Evolutionary conservation across 305 asterid genomes (phyloP).

Genomic region (Solanum hybrid): DNA sequence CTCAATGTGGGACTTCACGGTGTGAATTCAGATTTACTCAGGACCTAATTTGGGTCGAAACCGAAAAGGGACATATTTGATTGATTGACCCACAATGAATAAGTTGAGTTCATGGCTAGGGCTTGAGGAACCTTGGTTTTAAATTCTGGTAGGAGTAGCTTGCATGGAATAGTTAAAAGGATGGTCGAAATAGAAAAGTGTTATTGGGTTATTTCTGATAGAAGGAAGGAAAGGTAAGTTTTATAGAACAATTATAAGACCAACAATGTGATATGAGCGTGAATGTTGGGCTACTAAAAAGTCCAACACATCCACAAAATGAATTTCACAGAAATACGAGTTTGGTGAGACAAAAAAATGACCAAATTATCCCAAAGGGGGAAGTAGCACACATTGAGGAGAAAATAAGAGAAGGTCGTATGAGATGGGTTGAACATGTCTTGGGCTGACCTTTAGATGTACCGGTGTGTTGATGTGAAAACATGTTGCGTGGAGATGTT

Average conservation of each 20-base stretch:
- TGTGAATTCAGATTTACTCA: not conserved
- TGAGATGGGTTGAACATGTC: not conserved
- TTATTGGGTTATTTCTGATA: not conserved
- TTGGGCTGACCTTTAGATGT: not conserved
- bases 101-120: not conserved
- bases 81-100: not conserved
- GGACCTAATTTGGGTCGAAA: not conserved
- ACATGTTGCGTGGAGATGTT: not conserved
- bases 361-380: not conserved
- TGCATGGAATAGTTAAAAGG: not conserved
- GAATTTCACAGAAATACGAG: not conserved
- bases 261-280: not conserved
- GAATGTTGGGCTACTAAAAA: not conserved
- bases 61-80: not conserved
- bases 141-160: not conserved
- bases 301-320: not conserved
- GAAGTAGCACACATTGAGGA: not conserved
- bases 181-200: not conserved
- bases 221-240: not conserved
- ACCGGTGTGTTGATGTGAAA: not conserved
- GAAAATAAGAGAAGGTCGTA: not conserved
- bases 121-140: not conserved
- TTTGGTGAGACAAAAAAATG: not conserved
- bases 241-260: not conserved
- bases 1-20: not conserved